Evolutionary conservation across 1,284 basidiomycete genomes (phyloP), one percentile per base, ranked within the genome.

Genomic region (Cryptococcus sp.): DNA sequence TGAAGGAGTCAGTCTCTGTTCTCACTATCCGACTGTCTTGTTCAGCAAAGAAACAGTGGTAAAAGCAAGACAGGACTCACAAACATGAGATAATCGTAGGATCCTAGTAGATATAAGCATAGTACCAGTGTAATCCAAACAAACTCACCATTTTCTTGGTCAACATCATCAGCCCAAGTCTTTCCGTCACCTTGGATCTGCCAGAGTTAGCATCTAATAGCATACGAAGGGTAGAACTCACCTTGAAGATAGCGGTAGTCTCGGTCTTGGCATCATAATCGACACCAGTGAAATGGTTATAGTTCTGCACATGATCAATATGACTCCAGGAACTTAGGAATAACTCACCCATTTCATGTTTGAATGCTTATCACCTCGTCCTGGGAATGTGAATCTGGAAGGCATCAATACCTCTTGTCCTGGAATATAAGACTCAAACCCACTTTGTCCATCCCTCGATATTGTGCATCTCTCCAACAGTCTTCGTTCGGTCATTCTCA

Each of bases 401-500:
- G 10, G 37, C 36, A 48, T 50, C 35, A 37, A 5, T 13, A 33
- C 37, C 3, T 15, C 5, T 11, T 4, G 23, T n/a, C 3, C 42
- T 6, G 32, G 30, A 2, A 36, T 30, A 30, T 7, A 31, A 45
- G 8, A 33, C 45, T 13, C 6, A 10, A 34, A 60, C 62, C 57
- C 57, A 70, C 72, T 77, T 77, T 30, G 90, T 93, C 90, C 91
- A 95, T 0, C 85, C 89, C 83, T 88, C 83, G 33, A 95, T 89
- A 62, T 88, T 81, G 73, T 82, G 80, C 56, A 79, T 76, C n/a
- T 82, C 83, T 0, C 84, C 86, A 46, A 85, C 76, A 30, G 80
- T 80, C 66, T 80, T 76, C 51, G 56, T 75, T 23, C 77, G 59
- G 61, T 78, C 62, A 33, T 84, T 68, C 4, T 84, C 76, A 62